Conservation (phyloP, 2,329 filamentous ascomycete genomes). For the Aspergillus candidus region DNA sequence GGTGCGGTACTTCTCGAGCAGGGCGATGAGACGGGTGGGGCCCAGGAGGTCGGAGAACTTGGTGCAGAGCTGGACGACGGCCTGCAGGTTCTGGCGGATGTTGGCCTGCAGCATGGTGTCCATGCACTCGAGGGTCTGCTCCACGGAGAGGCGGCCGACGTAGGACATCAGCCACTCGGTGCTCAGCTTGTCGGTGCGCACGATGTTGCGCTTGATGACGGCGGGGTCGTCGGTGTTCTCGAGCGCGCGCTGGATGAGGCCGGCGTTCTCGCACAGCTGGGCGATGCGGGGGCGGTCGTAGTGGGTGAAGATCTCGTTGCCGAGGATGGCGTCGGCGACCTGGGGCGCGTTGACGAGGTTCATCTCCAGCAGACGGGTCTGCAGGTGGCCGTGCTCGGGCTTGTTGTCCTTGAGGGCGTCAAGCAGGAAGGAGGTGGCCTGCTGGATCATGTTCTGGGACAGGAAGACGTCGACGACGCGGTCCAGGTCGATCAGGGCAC, state of each 20-base stretch:
- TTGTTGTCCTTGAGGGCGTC: constrained; percentile 93
- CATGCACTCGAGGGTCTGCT: constrained; percentile 87
- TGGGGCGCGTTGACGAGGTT: constrained; percentile 94
- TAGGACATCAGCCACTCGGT: constrained; percentile 87
- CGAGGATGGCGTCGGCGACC: constrained; percentile 93
- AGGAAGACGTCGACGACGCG: constrained; percentile 97
- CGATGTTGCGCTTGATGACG: constrained; percentile 84
- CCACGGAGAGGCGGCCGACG: constrained; percentile 90
- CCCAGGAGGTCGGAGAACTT: constrained; percentile 97
- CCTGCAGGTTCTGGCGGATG: constrained; percentile 92
- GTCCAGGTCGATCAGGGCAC: constrained; percentile 83
- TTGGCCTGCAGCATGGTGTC: constrained; percentile 96
- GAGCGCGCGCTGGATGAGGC: constrained; percentile 76
- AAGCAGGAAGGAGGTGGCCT: constrained; percentile 94
- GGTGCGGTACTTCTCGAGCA: constrained; percentile 97
- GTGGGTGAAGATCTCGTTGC: constrained; percentile 97
- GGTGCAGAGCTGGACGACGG: constrained; percentile 90
- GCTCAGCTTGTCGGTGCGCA: constrained; percentile 75
- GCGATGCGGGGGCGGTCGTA: constrained; percentile 90
- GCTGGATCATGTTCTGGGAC: constrained; percentile 94
- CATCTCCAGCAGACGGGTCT: constrained; percentile 96
- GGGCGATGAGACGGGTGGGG: constrained; percentile 77
- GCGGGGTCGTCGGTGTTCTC: constrained; percentile 92
- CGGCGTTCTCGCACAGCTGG: constrained; percentile 85
- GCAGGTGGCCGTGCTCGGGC: constrained; percentile 85